Conservation (phyloP, 768 basidiomycete species). For the Dacryopinax primogenitus region DNA sequence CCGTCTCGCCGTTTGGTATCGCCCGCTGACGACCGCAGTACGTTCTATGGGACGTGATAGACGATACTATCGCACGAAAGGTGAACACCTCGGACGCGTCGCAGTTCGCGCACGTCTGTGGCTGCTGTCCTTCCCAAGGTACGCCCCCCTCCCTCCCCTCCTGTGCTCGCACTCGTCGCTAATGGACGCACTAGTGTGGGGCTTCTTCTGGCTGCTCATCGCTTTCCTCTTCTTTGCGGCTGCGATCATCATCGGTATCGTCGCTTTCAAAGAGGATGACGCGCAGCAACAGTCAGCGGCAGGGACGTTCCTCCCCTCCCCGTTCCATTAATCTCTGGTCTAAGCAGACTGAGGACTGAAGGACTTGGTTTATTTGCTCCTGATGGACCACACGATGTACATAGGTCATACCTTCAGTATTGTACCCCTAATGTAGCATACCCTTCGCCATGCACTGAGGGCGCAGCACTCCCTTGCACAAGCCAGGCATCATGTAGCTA, state of each 20-base stretch:
- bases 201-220: slow-evolving; percentile 71
- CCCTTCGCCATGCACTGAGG: neutral
- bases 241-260: slow-evolving; percentile 65
- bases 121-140: slow-evolving; percentile 73
- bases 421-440: slow-evolving; percentile 9
- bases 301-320: neutral
- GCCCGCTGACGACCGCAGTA: slow-evolving; percentile 31
- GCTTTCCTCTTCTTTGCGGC: slow-evolving; percentile 61
- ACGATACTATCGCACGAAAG: slow-evolving; percentile 73
- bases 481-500: neutral
- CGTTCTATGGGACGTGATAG: slow-evolving; percentile 75
- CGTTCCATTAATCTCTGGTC: neutral
- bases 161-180: slow-evolving; percentile 8
- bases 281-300: neutral
- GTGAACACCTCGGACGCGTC: slow-evolving; percentile 78
- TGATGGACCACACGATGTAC: neutral
- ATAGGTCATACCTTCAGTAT: neutral
- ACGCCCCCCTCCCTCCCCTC: slow-evolving; percentile 14
- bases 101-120: slow-evolving; percentile 70
- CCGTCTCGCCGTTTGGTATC: slow-evolving; percentile 15
- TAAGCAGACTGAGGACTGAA: neutral
- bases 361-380: no score
- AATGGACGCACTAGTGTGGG: slow-evolving; percentile 52
- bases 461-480: no score
- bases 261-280: slow-evolving; percentile 48